Base-by-base conservation (phyloP, 2,329 filamentous ascomycete genomes). In the Nigrospora oryzae region DNA sequence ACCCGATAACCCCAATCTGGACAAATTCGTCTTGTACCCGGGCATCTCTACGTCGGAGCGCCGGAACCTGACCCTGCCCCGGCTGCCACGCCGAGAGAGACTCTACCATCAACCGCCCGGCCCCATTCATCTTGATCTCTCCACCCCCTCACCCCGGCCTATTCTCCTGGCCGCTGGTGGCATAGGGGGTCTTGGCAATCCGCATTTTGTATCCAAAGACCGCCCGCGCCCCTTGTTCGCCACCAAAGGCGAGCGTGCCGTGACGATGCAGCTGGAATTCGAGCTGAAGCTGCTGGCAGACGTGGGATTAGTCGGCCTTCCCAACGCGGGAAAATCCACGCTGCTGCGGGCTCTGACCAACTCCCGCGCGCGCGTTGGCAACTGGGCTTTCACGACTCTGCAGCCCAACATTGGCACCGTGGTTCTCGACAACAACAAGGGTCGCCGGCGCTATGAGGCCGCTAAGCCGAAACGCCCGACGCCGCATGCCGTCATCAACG, bases 321-420 rank as follows among this genome's bases (percentile, higher is more conserved):
- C 93, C 2, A 98, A 98, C 62, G 93, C 91, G 5, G 93, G 93
- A 10, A 98, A 98, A 67, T 94, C 87, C 60, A 97, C 93, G 0
- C 74, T 98, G 2, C 75, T 97, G 14, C 83, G 93, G 15, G 84
- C 90, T 3, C 70, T 98, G 55, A 95, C 84, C 56, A 90, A 90
- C 62, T 94, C 87, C 61, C 84, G 89, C 48, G 88, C 93, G 2
- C 80, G 93, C 35, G 82, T 98, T 30, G 93, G 93, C 36, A 83
- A 86, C 61, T 98, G 93, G 93, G 91, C 89, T 11, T 98, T 98
- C 63, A 98, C 93, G 3, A 98, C 93, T 0, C 73, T 98, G 10
- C 84, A 90, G 54, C 93, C 93, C 3, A 96, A 95, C 54, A 94
- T 98, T 44, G 93, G 93, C 42, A 98, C 93, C 1, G 89, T 98